These are phyloP conservation scores for Solanum dulcamara DNA, from an alignment of 257 asterid species.

Conservation along the genomic window DNA sequence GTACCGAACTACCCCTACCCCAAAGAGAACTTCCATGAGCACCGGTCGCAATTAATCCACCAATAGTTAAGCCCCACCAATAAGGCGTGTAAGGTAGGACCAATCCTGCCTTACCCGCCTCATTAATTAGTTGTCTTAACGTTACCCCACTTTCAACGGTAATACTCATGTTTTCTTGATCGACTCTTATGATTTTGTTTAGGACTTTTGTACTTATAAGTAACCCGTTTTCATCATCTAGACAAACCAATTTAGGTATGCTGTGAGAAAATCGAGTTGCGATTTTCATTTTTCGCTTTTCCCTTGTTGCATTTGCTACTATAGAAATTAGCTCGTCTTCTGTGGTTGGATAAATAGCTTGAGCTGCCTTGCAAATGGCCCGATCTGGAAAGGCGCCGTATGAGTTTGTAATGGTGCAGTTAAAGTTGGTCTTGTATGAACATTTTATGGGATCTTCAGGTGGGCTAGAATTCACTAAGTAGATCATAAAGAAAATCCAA, in stretches of 20 bases:
- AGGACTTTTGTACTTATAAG: conserved; percentile 18
- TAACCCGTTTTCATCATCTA: conserved; percentile 11
- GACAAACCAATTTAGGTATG: conserved; percentile 16
- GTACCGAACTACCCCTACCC: conserved; percentile 17
- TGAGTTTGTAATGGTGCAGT: conserved; percentile 19
- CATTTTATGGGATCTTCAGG: conserved; percentile 25
- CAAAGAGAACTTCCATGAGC: conserved; percentile 25
- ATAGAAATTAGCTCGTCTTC: conserved; percentile 12
- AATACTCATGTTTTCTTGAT: conserved; percentile 3
- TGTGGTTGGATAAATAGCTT: conserved; percentile 6
- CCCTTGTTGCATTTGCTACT: conserved; percentile 11
- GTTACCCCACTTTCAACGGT: conserved; percentile 14
- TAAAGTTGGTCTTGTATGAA: neutral
- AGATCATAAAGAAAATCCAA: neutral
- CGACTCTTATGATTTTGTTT: neutral
- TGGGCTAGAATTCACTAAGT: neutral
- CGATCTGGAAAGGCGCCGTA: conserved; percentile 19
- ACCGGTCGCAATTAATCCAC: conserved; percentile 15
- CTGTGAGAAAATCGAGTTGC: conserved; percentile 22
- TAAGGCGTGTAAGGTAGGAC: conserved; percentile 16
- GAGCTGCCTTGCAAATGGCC: conserved; percentile 10
- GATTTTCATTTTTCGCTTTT: conserved; percentile 16
- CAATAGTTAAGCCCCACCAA: conserved; percentile 24
- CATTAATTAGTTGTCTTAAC: conserved; percentile 4
- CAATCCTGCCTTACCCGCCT: conserved; percentile 6